Evolutionary conservation across 2,329 filamentous ascomycete genomes (phyloP), one percentile per base, ranked within the genome.

Genomic region (Cytospora schulzeri): DNA sequence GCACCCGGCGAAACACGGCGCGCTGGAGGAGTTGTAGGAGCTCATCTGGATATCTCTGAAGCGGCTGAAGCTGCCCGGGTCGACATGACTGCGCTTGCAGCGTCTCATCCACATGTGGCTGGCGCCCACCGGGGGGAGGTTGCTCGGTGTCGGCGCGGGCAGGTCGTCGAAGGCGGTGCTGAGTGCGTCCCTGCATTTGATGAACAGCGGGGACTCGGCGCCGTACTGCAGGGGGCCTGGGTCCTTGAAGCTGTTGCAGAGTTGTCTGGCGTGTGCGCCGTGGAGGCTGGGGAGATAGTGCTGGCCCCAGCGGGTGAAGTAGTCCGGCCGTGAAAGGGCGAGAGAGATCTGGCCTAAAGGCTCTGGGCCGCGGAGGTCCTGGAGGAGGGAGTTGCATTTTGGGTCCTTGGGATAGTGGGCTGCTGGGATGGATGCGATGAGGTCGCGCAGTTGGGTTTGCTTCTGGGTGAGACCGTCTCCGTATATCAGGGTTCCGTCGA

Each of bases 201-300:
- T 71, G 70, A 89, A 88, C 3, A 88, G 75, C 0, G 80, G 77
- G 59, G 82, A 85, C 1, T 78, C 71, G 0, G 69, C 69, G 19
- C 84, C 80, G 68, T 88, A 88, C 67, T 79, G 76, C 8, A 84
- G 77, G 4, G 85, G 83, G 0, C 86, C 86, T 0, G 81, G 76
- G 65, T 88, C 86, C 70, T 87, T 87, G 79, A 88, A 88, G 0
- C 82, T 83, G 71, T 86, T 87, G 76, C 85, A 87, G 12, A 83
- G 74, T 72, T 88, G 86, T 28, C 80, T 78, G 1, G 78, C 76
- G 68, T 89, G 84, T 0, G 85, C 85, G 66, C 82, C 79, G 29
- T 83, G 80, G 1, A 88, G 76, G 8, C 83, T 84, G 0, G 81
- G 81, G 7, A 88, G 78, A 71, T 85, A 89, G 71, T 88, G 85